These are phyloP conservation scores for Leishmania guyanensis DNA, from an alignment of 208 protist species.

Conservation along the genomic window DNA sequence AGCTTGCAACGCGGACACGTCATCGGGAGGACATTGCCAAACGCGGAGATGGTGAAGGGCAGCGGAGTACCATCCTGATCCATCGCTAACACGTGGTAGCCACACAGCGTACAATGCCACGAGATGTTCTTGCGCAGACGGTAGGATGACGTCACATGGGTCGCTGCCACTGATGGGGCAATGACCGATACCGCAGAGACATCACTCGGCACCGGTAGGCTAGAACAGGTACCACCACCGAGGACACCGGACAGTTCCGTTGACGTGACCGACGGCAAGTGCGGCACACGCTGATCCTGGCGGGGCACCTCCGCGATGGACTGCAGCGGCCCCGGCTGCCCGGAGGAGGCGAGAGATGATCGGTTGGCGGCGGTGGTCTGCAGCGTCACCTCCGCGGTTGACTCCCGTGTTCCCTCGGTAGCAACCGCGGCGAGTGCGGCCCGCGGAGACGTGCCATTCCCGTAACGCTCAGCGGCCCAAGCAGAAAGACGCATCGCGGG, in stretches of 20 bases:
- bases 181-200: background rate
- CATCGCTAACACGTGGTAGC: slow-evolving; percentile 83
- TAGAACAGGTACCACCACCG: background rate
- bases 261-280: background rate
- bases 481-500: background rate
- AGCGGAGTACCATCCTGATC: slow-evolving; percentile 76
- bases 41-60: slow-evolving; percentile 66
- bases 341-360: slow-evolving; percentile 5
- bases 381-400: background rate
- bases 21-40: slow-evolving; percentile 70
- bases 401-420: background rate
- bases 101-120: slow-evolving; percentile 82
- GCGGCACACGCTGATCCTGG: background rate
- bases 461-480: slow-evolving; percentile 33
- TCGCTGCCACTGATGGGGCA: background rate
- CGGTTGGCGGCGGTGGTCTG: slow-evolving; percentile 5
- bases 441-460: background rate
- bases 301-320: background rate
- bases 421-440: background rate
- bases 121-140: slow-evolving; percentile 48
- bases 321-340: background rate
- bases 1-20: slow-evolving; percentile 75
- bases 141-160: background rate
- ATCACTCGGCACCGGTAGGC: background rate
- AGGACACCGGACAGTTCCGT: background rate